A percentile compares a stretch with the other conserved stretches of the same genome.
These are phyloP conservation scores for Populus pruinosa DNA, from an alignment of 345 rosid species.

Conservation along the genomic window DNA sequence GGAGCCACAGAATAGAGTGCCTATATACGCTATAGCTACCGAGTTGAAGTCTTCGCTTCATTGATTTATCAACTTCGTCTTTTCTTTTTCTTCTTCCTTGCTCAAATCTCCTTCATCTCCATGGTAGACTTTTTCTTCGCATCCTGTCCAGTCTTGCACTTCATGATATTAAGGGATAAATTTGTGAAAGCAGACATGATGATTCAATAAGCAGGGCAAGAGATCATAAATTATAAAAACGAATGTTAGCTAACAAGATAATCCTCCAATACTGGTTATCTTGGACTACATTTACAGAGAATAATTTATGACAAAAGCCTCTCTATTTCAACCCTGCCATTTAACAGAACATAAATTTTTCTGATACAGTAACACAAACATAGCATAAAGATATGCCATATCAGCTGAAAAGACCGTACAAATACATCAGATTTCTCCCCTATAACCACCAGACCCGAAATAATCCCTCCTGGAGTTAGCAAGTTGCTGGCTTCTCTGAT, in stretches of 20 bases:
- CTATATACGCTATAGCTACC: constrained; percentile 77
- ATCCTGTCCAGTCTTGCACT: no score
- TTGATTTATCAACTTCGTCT: constrained; percentile 25
- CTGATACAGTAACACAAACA: neutral
- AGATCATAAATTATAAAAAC: neutral
- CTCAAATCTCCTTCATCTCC: no score
- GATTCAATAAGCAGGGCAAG: neutral
- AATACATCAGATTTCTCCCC: constrained; percentile 61
- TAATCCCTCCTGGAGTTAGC: constrained; percentile 83
- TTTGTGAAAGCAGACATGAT: no score
- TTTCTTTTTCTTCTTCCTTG: constrained; percentile 20
- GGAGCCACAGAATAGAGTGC: constrained; percentile 81
- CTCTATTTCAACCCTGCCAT: neutral
- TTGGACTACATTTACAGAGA: neutral
- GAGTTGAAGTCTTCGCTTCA: constrained; percentile 61
- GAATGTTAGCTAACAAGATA: neutral
- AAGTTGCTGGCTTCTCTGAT: constrained; percentile 73
- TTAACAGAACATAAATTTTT: neutral
- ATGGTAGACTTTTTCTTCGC: no score
- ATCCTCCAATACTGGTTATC: neutral
- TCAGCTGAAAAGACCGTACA: neutral
- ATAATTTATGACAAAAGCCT: neutral
- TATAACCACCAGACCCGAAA: constrained; percentile 86
- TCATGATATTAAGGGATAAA: no score
- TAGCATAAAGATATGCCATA: neutral